These are phyloP conservation scores for Akanthomyces muscarius DNA, from an alignment of 2,329 filamentous ascomycete genomes.

Conservation along the genomic window DNA sequence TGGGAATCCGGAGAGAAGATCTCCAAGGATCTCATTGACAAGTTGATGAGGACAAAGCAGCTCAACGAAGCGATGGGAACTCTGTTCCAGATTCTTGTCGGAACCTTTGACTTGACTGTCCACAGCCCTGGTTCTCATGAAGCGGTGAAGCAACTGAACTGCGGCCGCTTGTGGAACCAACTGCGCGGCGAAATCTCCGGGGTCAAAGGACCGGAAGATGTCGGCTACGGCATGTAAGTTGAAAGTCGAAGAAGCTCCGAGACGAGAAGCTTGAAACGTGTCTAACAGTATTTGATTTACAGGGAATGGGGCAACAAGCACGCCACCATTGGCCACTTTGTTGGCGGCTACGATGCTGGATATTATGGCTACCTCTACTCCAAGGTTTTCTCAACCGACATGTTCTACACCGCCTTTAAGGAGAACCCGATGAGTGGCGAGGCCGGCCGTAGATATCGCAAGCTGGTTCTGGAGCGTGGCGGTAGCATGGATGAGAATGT, in stretches of 20 bases:
- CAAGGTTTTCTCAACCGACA: slow-evolving; percentile 78
- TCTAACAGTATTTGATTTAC: slow-evolving; percentile 26
- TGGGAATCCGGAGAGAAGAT: slow-evolving; percentile 68
- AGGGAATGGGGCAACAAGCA: slow-evolving; percentile 73
- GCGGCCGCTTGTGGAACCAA: slow-evolving; percentile 66
- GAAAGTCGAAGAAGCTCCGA: not conserved
- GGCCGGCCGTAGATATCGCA: slow-evolving; percentile 71
- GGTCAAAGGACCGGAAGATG: slow-evolving; percentile 67
- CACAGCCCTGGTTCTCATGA: slow-evolving; percentile 68
- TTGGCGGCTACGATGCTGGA: slow-evolving; percentile 79
- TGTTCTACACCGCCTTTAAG: slow-evolving; percentile 80
- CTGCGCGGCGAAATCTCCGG: slow-evolving; percentile 68
- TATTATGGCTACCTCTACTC: slow-evolving; percentile 76
- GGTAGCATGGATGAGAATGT: slow-evolving; percentile 79
- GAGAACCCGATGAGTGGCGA: slow-evolving; percentile 71
- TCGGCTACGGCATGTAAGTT: slow-evolving; percentile 53
- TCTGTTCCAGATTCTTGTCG: slow-evolving; percentile 73
- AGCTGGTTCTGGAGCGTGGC: slow-evolving; percentile 73
- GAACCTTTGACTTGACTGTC: slow-evolving; percentile 79
- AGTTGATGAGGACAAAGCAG: slow-evolving; percentile 72
- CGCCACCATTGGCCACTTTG: slow-evolving; percentile 76
- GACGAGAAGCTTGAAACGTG: not conserved
- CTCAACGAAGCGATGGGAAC: slow-evolving; percentile 79
- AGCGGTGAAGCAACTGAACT: slow-evolving; percentile 62
- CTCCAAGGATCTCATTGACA: slow-evolving; percentile 69